Base-by-base conservation (phyloP, 495 filamentous ascomycete species). In the Lophiostoma macrostomum region DNA sequence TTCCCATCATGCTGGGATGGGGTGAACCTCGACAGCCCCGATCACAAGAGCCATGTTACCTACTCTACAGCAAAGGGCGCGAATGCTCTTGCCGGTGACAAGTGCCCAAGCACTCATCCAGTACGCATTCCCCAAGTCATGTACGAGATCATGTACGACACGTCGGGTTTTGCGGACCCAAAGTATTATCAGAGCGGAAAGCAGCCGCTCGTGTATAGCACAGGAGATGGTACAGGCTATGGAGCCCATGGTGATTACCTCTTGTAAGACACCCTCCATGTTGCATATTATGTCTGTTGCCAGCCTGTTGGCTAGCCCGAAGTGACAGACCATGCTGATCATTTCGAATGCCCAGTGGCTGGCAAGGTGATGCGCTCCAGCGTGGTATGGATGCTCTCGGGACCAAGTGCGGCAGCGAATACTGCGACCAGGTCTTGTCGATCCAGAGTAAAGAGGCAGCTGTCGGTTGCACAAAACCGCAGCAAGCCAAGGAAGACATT, bases 1-100 rank as follows among this genome's bases (percentile, higher is more conserved):
- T 78, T 76, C 61, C 75, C 75, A 1, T 73, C 73, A 56, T 71
- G 75, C 73, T 78, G 75, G 75, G 74, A 78, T 51, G 74, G 75
- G 45, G 70, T 73, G 60, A 76, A 76, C 64, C 64, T 77, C 43
- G 75, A 78, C 68, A 70, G 64, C 38, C 74, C 75, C 25, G 74
- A 78, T 70, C 75, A 75, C 56, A 67, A 69, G 51, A 65, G 58
- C 58, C 74, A 77, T 60, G 72, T 77, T 0, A 67, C 72, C 8
- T 77, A 76, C 52, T 69, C 73, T 0, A 32, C 37, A 3, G 36
- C 32, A 3, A n/a, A 4, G 2, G 12, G 14, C 13, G 12, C 10
- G 0, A 58, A 50, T 0, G 58, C 73, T 0, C 61, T 52, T 5
- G 46, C 71, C 0, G 69, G 70, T 38, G 60, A 53, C 7, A 42